Percentiles rank a stretch among this genome's conserved stretches.
Conservation (phyloP, 805 yeast genomes). For the Pichia kluyveri region DNA sequence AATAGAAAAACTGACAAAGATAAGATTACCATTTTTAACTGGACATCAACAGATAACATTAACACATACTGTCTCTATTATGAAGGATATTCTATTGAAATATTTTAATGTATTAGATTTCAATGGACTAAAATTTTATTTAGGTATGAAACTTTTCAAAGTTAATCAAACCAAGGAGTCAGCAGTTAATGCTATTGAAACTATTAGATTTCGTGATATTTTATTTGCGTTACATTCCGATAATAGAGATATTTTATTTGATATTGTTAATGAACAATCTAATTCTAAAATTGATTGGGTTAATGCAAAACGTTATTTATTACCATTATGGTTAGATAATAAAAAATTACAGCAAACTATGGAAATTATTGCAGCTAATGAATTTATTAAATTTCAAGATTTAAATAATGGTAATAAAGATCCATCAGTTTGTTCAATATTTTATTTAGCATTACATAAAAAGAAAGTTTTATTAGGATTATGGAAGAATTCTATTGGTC, state of each 20-base stretch:
- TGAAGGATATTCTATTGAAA: conserved; percentile 43
- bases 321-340: conserved; percentile 61
- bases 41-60: conserved; percentile 88
- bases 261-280: conserved; percentile 34
- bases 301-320: conserved; percentile 47
- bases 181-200: conserved; percentile 11
- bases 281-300: conserved; percentile 43
- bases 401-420: conserved; percentile 43
- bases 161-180: conserved; percentile 26
- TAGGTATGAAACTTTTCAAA: conserved; percentile 63
- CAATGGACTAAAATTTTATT: conserved; percentile 62
- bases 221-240: conserved; percentile 84
- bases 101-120: conserved; percentile 38
- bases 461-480: conserved; percentile 68
- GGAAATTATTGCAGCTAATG: conserved; percentile 66
- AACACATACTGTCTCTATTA: conserved; percentile 56
- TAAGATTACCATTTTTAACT: conserved; percentile 70
- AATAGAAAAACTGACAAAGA: conserved; percentile 49
- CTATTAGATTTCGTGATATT: conserved; percentile 69
- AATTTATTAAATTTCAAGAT: conserved; percentile 35
- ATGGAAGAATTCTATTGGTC: conserved; percentile 72
- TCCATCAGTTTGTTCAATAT: conserved; percentile 67
- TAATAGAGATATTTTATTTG: conserved; percentile 58
- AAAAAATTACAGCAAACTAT: conserved; percentile 39
- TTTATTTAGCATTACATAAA: conserved; percentile 69